phyloP scores from a whole-genome alignment of 306 rosid genomes.

The Mucuna pruriens region DNA sequence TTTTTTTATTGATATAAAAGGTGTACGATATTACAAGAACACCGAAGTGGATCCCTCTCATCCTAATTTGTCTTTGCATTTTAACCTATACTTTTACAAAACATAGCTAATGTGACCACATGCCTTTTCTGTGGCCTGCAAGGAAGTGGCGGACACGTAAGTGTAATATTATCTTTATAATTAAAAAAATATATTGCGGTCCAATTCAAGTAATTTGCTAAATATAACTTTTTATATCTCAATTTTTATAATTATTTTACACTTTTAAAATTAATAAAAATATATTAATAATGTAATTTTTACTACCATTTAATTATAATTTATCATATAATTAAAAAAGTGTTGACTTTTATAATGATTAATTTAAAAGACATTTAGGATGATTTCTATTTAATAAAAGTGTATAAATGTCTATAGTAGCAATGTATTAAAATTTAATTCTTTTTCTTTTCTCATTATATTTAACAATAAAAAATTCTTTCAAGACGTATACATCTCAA shows the following conservation, averaged over 20 bases:
- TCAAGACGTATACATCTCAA: too few relatives aligned
- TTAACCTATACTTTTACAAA: neutral
- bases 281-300: neutral
- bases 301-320: neutral
- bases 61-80: neutral
- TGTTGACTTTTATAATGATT: neutral
- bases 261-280: neutral
- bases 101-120: slow-evolving; percentile 19
- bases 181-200: neutral
- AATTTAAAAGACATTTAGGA: neutral
- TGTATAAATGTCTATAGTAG: neutral
- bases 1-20: too few relatives aligned
- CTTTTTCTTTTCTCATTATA: neutral
- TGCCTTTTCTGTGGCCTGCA: neutral
- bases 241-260: neutral
- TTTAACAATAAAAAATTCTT: too few relatives aligned
- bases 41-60: neutral
- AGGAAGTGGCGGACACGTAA: slow-evolving; percentile 33
- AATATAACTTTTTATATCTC: neutral
- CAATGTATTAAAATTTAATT: neutral
- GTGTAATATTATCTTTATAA: neutral
- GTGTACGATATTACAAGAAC: neutral
- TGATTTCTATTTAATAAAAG: neutral
- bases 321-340: neutral
- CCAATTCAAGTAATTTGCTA: neutral